A percentile compares a stretch with the other conserved stretches of the same genome.
Evolutionary conservation across 2,329 filamentous ascomycete genomes (phyloP).

Genomic region (Venturia aucupariae): DNA sequence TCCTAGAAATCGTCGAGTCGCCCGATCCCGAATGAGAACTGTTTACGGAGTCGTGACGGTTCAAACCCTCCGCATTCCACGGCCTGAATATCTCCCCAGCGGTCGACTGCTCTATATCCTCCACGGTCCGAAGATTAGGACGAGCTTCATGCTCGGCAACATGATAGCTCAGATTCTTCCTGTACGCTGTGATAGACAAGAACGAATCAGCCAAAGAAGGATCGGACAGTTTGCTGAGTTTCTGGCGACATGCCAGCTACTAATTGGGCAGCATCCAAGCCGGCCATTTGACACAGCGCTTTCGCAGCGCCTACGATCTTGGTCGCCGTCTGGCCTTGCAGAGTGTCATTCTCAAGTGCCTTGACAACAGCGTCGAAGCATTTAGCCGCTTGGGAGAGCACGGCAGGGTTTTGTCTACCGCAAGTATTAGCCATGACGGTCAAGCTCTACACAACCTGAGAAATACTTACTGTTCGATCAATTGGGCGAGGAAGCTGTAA

Average conservation of each 20-base stretch:
- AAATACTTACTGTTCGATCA: constrained; percentile 82
- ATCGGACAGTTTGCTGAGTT: constrained; percentile 67
- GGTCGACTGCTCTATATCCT: not conserved
- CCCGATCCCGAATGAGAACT: not conserved
- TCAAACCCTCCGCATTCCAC: not conserved
- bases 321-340: constrained; percentile 73
- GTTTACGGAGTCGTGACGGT: not conserved
- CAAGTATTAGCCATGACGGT: constrained; percentile 22
- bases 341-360: constrained; percentile 80
- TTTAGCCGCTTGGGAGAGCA: constrained; percentile 67
- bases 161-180: not conserved
- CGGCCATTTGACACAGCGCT: constrained; percentile 62
- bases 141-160: not conserved
- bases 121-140: not conserved
- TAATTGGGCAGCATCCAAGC: constrained; percentile 66
- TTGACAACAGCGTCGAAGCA: constrained; percentile 79
- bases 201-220: constrained; percentile 9
- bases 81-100: not conserved
- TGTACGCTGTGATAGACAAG: not conserved
- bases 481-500: constrained; percentile 80
- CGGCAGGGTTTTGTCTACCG: constrained; percentile 70
- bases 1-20: not conserved
- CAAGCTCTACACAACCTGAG: constrained; percentile 16
- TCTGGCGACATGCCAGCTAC: constrained; percentile 68
- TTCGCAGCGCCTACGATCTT: constrained; percentile 73